phyloP scores from a whole-genome alignment of 768 basidiomycete species.

The Boletus rex-veris region DNA sequence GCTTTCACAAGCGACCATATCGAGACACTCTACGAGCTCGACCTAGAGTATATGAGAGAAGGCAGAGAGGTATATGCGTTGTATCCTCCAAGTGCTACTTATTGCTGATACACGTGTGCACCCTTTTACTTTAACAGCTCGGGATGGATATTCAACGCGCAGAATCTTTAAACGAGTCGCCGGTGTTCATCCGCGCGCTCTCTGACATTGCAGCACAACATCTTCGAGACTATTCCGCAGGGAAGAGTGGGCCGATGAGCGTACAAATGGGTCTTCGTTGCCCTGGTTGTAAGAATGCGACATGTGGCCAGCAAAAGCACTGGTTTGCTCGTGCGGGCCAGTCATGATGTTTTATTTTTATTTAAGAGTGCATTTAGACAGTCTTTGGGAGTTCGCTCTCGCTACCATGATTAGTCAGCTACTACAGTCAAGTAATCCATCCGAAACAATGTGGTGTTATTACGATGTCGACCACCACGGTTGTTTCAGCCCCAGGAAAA shows the following conservation, averaged over 20 bases:
- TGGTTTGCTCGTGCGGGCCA: constrained; percentile 83
- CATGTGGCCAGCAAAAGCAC: constrained; percentile 81
- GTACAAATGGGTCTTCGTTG: constrained; percentile 84
- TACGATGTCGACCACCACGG: constrained; percentile 51
- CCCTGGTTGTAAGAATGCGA: constrained; percentile 88
- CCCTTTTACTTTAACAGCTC: constrained; percentile 47
- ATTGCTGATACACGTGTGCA: constrained; percentile 1
- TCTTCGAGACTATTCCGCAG: constrained; percentile 57
- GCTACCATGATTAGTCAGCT: constrained; percentile 27
- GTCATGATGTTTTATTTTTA: constrained; percentile 28
- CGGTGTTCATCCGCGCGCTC: constrained; percentile 91
- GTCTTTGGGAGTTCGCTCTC: not conserved
- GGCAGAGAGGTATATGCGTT: constrained; percentile 71
- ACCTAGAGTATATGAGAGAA: constrained; percentile 90
- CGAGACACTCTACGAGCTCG: constrained; percentile 95
- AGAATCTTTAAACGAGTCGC: constrained; percentile 91
- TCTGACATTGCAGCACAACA: constrained; percentile 88
- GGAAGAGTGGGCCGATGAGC: constrained; percentile 60
- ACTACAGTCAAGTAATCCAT: not conserved
- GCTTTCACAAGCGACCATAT: constrained; percentile 99
- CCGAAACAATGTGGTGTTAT: not conserved
- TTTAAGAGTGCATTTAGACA: constrained; percentile 2
- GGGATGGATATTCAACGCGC: constrained; percentile 89
- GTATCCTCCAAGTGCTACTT: not conserved
- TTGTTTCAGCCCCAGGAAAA: constrained; percentile 92